Base-by-base conservation (phyloP, 75 land plant genomes). In the Cupressus sempervirens region DNA sequence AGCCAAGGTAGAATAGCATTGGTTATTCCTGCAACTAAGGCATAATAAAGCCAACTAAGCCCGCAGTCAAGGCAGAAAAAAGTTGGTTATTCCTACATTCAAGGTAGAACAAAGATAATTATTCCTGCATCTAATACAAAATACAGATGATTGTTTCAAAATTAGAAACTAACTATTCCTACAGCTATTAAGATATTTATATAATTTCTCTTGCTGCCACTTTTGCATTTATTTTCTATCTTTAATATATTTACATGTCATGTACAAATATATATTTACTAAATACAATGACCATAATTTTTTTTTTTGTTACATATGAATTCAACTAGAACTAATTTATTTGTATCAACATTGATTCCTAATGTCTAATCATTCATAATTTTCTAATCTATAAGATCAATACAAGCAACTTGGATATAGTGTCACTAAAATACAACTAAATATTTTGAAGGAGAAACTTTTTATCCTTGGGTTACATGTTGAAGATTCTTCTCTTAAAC, bases 361-460 rank as follows among this genome's bases (percentile, higher is more conserved):
- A 10, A 81, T 30, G 18, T 72, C 86, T 65, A 34, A 29, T n/a
- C 48, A 68, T 72, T 62, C 26, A 15, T 76, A 79, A 26, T 83
- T 84, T 43, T 46, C 43, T 32, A 30, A 41, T 85, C 23, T 87
- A n/a, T 54, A 96, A 96, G 95, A 92, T 84, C 96, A 98, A 86
- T 98, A 93, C 82, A 88, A 94, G 54, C 54, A 90, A 72, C 90
- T 98, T 7, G 99, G 99, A 1, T 98, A 98, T 82, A 93, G 96
- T 93, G 96, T 98, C 16, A 96, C 99, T 6, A 96, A 88, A 81
- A 40, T 96, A 23, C 76, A 94, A 46, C 93, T 91, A 23, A 96
- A 96, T 90, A 84, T 93, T n/a, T 93, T 98, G 96, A 98, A 93
- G 80, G 98, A 96, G 79, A 98, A 98, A 90, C 96, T 98, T 20